These are phyloP conservation scores for Extremus antarcticus DNA, from an alignment of 495 filamentous ascomycete species.

Conservation along the genomic window DNA sequence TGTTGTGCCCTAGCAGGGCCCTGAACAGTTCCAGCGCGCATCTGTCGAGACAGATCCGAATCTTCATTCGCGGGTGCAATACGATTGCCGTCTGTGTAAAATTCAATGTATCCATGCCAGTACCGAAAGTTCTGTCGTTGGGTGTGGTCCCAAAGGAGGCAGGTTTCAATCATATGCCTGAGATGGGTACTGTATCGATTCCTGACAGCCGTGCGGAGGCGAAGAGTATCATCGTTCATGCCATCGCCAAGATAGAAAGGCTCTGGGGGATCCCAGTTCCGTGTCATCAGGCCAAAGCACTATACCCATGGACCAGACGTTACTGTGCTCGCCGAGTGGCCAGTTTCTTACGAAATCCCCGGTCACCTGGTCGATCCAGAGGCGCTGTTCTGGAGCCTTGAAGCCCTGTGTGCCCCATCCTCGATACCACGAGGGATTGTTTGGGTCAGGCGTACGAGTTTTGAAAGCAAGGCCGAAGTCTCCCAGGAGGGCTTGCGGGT, in stretches of 20 bases:
- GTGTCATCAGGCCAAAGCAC: background rate
- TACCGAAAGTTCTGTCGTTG: too few species aligned
- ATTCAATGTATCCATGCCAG: too few species aligned
- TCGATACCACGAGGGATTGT: too few species aligned
- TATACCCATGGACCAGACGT: background rate
- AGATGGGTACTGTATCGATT: too few species aligned
- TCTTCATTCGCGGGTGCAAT: too few species aligned
- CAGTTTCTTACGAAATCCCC: background rate
- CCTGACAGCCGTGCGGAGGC: too few species aligned
- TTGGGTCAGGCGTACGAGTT: background rate
- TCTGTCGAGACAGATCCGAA: too few species aligned
- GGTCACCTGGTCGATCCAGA: background rate
- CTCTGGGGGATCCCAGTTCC: background rate
- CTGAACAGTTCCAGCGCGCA: too few species aligned
- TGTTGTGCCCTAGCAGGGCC: too few species aligned
- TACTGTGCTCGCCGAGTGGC: background rate
- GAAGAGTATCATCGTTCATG: background rate
- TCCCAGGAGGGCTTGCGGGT: background rate
- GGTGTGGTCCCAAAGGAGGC: too few species aligned
- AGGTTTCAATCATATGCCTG: too few species aligned
- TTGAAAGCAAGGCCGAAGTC: slow-evolving; percentile 1
- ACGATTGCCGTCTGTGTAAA: too few species aligned
- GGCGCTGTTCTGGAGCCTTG: background rate
- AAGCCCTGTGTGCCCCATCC: background rate
- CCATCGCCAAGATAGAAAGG: background rate